Evolutionary conservation across 78 protist species (phyloP), one percentile per base, ranked within the genome.

Genomic region (Paulinella micropora): DNA sequence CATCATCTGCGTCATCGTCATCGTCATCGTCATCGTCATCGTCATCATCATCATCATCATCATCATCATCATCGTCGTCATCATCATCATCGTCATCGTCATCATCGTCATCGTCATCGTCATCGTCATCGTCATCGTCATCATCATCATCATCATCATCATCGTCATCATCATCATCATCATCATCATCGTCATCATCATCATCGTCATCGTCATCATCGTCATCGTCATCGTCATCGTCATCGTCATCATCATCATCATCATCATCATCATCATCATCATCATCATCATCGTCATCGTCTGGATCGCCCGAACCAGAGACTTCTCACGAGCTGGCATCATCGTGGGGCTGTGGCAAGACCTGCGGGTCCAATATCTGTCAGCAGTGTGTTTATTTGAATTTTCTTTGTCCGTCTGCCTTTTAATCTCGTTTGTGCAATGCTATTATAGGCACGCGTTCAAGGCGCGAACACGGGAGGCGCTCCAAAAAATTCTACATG

Each of bases 121-220:
- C 81, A 73, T 73, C 81, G n/a, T 73, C 81, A 73, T 73, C 81
- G n/a, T 73, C 81, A 73, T 73, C 81, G n/a, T 73, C 81, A 73
- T 9, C 81, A 73, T 73, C 81, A 73, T 73, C 81, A 73, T 73
- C 81, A 73, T 73, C 81, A 73, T 73, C 81, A 73, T 73, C 81
- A 73, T 73, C 81, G n/a, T 73, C 81, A 73, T 73, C 81, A 73
- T 73, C 81, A 73, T 73, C 81, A 73, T 73, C 81, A 73, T 73
- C 81, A 73, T 73, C 81, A 73, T 73, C 81, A 73, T 73, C 81
- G n/a, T 73, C 81, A 73, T 73, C 81, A 73, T 73, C 81, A 73
- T 73, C 81, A 73, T 73, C 81, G n/a, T 73, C 81, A 73, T 73
- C 81, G n/a, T 73, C 81, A 73, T 73, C 81, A 73, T 73, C 81